phyloP scores from a whole-genome alignment of 306 rosid species.

The Quercus alba region DNA sequence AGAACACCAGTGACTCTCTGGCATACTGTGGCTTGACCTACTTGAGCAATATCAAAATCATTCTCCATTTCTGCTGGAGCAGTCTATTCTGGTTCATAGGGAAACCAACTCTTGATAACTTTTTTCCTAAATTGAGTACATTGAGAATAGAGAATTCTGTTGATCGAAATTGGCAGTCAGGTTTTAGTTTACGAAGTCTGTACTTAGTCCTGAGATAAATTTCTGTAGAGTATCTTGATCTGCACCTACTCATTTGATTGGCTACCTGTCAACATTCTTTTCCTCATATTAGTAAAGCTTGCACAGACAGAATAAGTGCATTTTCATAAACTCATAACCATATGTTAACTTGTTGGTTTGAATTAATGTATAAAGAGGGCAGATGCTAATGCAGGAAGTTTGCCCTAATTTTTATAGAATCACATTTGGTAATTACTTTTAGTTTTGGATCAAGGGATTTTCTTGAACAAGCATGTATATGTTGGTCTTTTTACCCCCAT shows the following conservation, averaged over 20 bases:
- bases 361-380: neutral
- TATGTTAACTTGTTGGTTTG: slow-evolving; percentile 10
- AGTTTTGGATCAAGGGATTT: neutral
- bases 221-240: slow-evolving; percentile 33
- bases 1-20: slow-evolving; percentile 11
- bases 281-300: neutral
- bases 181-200: slow-evolving; percentile 28
- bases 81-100: slow-evolving; percentile 1
- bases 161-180: slow-evolving; percentile 28
- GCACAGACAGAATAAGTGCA: slow-evolving; percentile 11
- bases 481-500: too few species aligned
- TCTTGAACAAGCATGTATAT: neutral
- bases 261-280: slow-evolving; percentile 6
- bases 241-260: slow-evolving; percentile 9
- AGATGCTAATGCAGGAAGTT: neutral
- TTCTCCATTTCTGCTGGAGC: slow-evolving; percentile 34
- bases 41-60: slow-evolving; percentile 38
- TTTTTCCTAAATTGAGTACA: slow-evolving; percentile 26
- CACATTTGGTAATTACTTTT: neutral
- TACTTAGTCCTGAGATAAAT: slow-evolving; percentile 30
- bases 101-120: slow-evolving; percentile 31
- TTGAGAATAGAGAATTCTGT: slow-evolving; percentile 36
- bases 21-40: slow-evolving; percentile 17
- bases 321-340: neutral
- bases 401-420: neutral